Evolutionary conservation across 768 basidiomycete genomes (phyloP).

Genomic region (Podaxis sp.): DNA sequence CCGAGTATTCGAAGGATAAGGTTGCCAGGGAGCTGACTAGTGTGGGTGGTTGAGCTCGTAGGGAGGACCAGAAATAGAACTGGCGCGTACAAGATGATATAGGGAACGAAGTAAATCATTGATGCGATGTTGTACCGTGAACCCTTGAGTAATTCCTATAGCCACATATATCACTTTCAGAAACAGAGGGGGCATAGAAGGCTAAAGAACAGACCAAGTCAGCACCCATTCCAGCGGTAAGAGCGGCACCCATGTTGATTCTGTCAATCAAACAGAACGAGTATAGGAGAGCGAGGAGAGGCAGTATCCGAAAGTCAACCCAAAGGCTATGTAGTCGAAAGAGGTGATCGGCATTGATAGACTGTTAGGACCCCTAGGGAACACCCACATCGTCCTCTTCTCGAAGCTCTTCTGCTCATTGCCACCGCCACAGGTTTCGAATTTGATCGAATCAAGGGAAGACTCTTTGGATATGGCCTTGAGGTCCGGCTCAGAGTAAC

Average conservation of each 20-base stretch:
- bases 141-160: conserved; percentile 32
- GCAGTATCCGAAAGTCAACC: conserved; percentile 43
- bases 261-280: conserved; percentile 45
- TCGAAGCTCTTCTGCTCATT: conserved; percentile 26
- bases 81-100: conserved; percentile 38
- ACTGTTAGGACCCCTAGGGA: not conserved
- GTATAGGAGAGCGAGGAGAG: conserved; percentile 40
- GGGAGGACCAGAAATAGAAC: not conserved
- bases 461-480: not conserved
- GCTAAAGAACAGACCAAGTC: conserved; percentile 29
- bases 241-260: conserved; percentile 42
- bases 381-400: conserved; percentile 35
- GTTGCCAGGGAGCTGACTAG: conserved; percentile 47
- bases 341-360: not conserved
- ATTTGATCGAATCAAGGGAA: conserved; percentile 16
- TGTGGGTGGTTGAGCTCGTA: conserved; percentile 2
- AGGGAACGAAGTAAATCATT: conserved; percentile 45
- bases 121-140: conserved; percentile 41
- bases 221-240: conserved; percentile 43
- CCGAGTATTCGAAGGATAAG: conserved; percentile 42
- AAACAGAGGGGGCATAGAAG: not conserved
- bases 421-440: not conserved
- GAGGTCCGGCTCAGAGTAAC: conserved; percentile 6
- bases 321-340: conserved; percentile 29
- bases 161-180: not conserved